A percentile compares a stretch with the other conserved stretches of the same genome.
Conservation (phyloP, 306 rosid genomes). For the Oxytropis ochrocephala region DNA sequence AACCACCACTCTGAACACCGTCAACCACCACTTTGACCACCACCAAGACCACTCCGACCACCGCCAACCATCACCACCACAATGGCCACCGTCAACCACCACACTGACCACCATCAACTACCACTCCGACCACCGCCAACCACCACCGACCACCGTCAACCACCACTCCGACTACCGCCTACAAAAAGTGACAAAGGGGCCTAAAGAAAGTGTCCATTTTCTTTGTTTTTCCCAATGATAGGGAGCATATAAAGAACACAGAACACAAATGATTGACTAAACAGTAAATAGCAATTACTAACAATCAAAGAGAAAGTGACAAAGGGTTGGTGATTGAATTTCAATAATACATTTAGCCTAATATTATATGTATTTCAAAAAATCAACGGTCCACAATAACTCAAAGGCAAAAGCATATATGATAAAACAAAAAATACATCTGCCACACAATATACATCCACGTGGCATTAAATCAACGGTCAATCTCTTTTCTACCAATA, state of each 20-base stretch:
- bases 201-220: neutral
- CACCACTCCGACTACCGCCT: too few species aligned
- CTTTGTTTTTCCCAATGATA: neutral
- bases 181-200: too few species aligned
- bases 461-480: constrained; percentile 40
- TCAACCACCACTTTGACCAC: too few species aligned
- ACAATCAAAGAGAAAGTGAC: constrained; percentile 14
- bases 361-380: neutral
- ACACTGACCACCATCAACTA: too few species aligned
- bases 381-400: constrained; percentile 11
- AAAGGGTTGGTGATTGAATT: neutral
- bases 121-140: too few species aligned
- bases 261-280: neutral
- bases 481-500: neutral
- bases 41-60: too few species aligned
- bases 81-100: too few species aligned
- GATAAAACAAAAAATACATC: constrained; percentile 38
- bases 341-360: neutral
- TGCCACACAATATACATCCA: constrained; percentile 28
- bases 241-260: neutral
- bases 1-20: too few species aligned
- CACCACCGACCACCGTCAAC: too few species aligned
- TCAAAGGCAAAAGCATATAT: constrained; percentile 29
- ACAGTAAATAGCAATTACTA: neutral
- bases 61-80: too few species aligned